Evolutionary conservation across 2,329 filamentous ascomycete genomes (phyloP).

Genomic region (Apiospora aurea): DNA sequence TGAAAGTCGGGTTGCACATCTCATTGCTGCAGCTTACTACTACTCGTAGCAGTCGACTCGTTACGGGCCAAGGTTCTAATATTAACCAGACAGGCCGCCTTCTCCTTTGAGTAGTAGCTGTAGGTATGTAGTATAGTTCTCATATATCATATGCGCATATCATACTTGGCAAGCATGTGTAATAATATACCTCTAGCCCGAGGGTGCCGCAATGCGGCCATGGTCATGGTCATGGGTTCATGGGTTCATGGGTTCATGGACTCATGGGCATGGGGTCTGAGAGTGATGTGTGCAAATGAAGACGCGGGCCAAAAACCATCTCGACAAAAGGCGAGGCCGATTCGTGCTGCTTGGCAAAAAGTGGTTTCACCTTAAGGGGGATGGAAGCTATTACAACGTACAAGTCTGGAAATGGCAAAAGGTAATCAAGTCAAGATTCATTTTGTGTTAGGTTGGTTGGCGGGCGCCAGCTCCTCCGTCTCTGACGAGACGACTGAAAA

Average conservation of each 20-base stretch:
- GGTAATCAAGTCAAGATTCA: slow-evolving; percentile 1
- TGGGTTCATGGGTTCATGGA: neutral
- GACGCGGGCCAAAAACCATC: slow-evolving; percentile 5
- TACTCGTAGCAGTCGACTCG: neutral
- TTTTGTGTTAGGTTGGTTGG: slow-evolving; percentile 17
- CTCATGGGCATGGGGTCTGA: neutral
- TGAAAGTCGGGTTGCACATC: neutral
- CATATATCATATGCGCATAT: neutral
- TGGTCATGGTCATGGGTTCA: too few relatives aligned
- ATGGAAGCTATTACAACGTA: slow-evolving; percentile 2
- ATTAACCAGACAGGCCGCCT: neutral
- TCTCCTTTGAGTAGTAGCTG: neutral
- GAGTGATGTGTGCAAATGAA: neutral
- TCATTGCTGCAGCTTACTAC: slow-evolving; percentile 9
- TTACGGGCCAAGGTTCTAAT: slow-evolving; percentile 10
- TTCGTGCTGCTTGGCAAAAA: slow-evolving; percentile 17
- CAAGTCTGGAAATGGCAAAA: slow-evolving; percentile 15
- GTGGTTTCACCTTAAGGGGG: slow-evolving; percentile 12
- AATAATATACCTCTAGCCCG: neutral
- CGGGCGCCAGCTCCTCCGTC: slow-evolving; percentile 6
- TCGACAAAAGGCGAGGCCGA: slow-evolving; percentile 8
- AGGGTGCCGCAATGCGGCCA: slow-evolving; percentile 7
- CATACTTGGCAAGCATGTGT: neutral
- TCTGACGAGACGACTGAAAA: slow-evolving; percentile 3
- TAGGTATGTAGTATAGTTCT: neutral